Evolutionary conservation across 2,329 filamentous ascomycete species (phyloP).

Genomic region (Arachnomyces sp.): DNA sequence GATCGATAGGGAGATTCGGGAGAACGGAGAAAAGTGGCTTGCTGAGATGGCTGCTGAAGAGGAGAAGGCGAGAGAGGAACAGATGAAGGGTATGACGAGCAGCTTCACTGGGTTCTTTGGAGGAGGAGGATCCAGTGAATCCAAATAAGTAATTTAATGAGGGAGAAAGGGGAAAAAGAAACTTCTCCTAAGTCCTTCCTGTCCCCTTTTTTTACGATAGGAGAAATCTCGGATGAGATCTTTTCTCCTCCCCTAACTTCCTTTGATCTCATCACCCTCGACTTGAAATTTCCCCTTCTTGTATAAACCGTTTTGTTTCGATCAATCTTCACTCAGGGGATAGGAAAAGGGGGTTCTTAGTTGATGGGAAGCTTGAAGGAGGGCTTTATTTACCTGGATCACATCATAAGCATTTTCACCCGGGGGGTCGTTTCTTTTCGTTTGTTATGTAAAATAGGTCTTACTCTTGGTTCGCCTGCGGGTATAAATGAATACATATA

Average conservation of each 20-base stretch:
- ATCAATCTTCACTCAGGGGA: slow-evolving; percentile 3
- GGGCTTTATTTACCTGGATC: no score
- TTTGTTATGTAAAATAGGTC: no score
- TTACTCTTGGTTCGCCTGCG: no score
- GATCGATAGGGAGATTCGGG: slow-evolving; percentile 81
- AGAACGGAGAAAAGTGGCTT: slow-evolving; percentile 92
- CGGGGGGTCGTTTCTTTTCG: no score
- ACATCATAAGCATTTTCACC: no score
- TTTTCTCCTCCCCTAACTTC: no score
- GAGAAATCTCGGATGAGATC: no score
- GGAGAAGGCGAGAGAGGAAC: slow-evolving; percentile 83
- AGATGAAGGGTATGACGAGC: slow-evolving; percentile 85
- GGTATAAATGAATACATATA: no score
- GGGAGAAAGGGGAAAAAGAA: slow-evolving; percentile 6
- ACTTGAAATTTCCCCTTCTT: no score
- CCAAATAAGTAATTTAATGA: slow-evolving; percentile 15
- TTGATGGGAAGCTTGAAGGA: no score
- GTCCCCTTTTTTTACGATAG: neutral
- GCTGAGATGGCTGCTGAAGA: slow-evolving; percentile 84
- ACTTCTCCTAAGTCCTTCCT: neutral
- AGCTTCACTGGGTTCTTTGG: slow-evolving; percentile 57
- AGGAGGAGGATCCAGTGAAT: slow-evolving; percentile 23
- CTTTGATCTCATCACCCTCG: no score
- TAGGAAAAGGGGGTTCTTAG: neutral
- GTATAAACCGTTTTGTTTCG: no score